A percentile compares a stretch with the other conserved stretches of the same genome.
These are phyloP conservation scores for Plasmopara viticola DNA, from an alignment of 352 stramenopile species.

Conservation along the genomic window DNA sequence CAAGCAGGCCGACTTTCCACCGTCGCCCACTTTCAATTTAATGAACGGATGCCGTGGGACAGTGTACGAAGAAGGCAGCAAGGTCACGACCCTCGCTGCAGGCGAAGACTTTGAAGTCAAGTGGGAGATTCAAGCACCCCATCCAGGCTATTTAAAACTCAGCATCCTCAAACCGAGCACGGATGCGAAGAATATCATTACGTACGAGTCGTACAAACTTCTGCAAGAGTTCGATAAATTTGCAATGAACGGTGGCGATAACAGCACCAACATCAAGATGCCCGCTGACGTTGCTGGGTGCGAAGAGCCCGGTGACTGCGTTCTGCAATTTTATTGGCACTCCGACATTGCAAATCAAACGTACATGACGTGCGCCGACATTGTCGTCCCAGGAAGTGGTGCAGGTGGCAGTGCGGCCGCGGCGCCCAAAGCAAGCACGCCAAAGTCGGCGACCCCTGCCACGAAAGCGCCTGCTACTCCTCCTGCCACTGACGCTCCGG, in stretches of 20 bases:
- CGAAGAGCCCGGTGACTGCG: constrained; percentile 26
- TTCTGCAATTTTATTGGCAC: constrained; percentile 38
- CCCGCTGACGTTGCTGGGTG: constrained; percentile 32
- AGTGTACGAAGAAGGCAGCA: constrained; percentile 27
- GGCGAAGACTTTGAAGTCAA: constrained; percentile 26
- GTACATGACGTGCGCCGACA: constrained; percentile 33
- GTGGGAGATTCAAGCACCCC: constrained; percentile 45
- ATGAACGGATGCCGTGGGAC: constrained; percentile 34
- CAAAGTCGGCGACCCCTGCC: neutral
- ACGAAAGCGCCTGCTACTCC: constrained; percentile 1
- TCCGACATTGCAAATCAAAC: constrained; percentile 33
- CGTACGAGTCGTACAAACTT: constrained; percentile 30
- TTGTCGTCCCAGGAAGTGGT: constrained; percentile 24
- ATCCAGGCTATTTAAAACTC: constrained; percentile 45
- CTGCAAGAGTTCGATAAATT: constrained; percentile 41
- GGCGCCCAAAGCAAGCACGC: neutral
- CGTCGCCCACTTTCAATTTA: constrained; percentile 26
- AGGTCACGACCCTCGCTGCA: constrained; percentile 23
- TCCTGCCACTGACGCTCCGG: constrained; percentile 3
- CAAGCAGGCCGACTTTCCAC: constrained; percentile 27
- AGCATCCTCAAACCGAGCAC: constrained; percentile 44
- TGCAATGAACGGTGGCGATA: constrained; percentile 24
- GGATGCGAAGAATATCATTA: constrained; percentile 34
- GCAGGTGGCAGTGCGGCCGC: constrained; percentile 1
- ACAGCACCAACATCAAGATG: constrained; percentile 28